Percentiles rank a stretch among this genome's conserved stretches.
Conservation (phyloP, 495 filamentous ascomycete genomes). For the Jackrogersella minutella region DNA sequence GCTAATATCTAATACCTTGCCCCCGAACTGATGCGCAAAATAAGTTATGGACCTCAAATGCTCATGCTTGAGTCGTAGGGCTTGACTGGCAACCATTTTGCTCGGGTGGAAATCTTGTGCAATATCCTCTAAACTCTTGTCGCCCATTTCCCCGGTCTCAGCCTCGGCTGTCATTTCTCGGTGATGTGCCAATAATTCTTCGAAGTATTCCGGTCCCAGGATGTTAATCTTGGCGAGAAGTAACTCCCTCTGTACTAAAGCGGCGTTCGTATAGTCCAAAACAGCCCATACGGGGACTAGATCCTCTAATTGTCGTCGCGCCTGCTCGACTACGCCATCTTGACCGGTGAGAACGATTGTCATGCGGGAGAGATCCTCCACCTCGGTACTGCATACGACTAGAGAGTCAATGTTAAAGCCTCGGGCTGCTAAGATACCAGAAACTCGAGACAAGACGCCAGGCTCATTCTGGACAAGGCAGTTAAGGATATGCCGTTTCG, state of each 20-base stretch:
- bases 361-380: constrained; percentile 97
- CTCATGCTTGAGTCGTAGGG: constrained; percentile 93
- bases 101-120: constrained; percentile 85
- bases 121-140: constrained; percentile 50
- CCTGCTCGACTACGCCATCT: constrained; percentile 97
- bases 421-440: constrained; percentile 92
- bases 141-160: constrained; percentile 42
- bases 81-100: constrained; percentile 82
- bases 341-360: constrained; percentile 96
- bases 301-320: constrained; percentile 92
- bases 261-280: constrained; percentile 89
- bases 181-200: constrained; percentile 94
- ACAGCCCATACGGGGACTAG: constrained; percentile 98
- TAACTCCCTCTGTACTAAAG: constrained; percentile 95
- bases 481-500: constrained; percentile 94
- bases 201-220: constrained; percentile 95
- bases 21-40: constrained; percentile 95
- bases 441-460: constrained; percentile 93
- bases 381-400: constrained; percentile 97
- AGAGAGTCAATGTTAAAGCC: constrained; percentile 99
- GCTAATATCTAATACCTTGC: constrained; percentile 96
- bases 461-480: constrained; percentile 99
- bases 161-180: constrained; percentile 68
- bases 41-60: constrained; percentile 94
- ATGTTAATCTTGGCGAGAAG: constrained; percentile 97